Conservation (phyloP, 371 early-diverging fungal species). For the Apophysomyces variabilis region DNA sequence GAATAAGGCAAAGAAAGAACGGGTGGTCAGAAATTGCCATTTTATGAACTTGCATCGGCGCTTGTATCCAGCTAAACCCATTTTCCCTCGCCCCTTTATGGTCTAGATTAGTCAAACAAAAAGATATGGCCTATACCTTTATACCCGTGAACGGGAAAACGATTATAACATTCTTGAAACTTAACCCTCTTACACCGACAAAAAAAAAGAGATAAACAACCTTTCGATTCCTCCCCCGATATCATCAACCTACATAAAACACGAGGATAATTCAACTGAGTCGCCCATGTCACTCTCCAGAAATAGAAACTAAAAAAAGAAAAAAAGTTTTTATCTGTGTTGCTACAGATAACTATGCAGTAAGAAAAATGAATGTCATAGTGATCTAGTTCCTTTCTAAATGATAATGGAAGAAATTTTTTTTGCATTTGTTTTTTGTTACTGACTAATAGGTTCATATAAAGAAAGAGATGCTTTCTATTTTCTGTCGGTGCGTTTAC, state of each 20-base stretch:
- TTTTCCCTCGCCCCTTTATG: conserved; percentile 6
- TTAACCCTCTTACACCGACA: too few relatives aligned
- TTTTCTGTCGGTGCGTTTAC: neutral
- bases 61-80: neutral
- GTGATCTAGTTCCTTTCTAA: too few relatives aligned
- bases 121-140: neutral
- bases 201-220: too few relatives aligned
- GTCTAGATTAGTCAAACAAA: neutral
- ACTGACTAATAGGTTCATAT: too few relatives aligned
- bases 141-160: neutral
- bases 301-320: too few relatives aligned
- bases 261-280: neutral
- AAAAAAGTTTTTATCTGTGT: too few relatives aligned
- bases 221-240: too few relatives aligned
- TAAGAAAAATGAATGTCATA: too few relatives aligned
- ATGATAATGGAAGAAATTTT: neutral
- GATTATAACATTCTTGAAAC: neutral
- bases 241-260: neutral
- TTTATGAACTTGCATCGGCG: neutral
- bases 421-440: neutral
- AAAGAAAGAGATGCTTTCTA: neutral
- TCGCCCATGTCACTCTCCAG: too few relatives aligned
- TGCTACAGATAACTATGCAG: too few relatives aligned
- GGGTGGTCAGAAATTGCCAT: conserved; percentile 5
- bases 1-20: neutral